phyloP scores from a whole-genome alignment of 2,329 filamentous ascomycete species.

The Ophiobolus disseminans region DNA sequence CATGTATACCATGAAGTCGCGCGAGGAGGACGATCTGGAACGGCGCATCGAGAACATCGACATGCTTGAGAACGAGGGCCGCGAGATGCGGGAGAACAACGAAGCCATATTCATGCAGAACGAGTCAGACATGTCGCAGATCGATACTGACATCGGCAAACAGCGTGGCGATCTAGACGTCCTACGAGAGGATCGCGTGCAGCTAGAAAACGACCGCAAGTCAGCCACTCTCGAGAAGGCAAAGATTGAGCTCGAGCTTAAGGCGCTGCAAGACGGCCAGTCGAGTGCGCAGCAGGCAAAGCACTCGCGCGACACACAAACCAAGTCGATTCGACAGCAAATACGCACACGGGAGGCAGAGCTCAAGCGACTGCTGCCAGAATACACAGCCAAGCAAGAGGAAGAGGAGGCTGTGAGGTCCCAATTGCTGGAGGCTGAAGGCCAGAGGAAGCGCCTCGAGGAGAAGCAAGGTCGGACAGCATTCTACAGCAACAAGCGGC shows the following conservation, averaged over 20 bases:
- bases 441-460: slow-evolving; percentile 77
- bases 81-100: slow-evolving; percentile 83
- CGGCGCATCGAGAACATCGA: slow-evolving; percentile 83
- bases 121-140: slow-evolving; percentile 77
- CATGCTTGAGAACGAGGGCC: slow-evolving; percentile 77
- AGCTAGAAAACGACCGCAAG: slow-evolving; percentile 88
- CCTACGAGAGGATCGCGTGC: slow-evolving; percentile 80
- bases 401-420: slow-evolving; percentile 75
- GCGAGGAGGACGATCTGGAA: slow-evolving; percentile 81
- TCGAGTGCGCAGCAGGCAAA: slow-evolving; percentile 77
- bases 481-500: slow-evolving; percentile 85
- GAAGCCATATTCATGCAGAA: slow-evolving; percentile 77
- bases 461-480: slow-evolving; percentile 90
- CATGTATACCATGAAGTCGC: slow-evolving; percentile 92
- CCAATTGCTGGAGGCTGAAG: slow-evolving; percentile 78
- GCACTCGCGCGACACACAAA: slow-evolving; percentile 72
- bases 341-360: slow-evolving; percentile 80
- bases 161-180: slow-evolving; percentile 84
- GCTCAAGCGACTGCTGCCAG: slow-evolving; percentile 75
- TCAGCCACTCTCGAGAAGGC: slow-evolving; percentile 81
- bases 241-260: slow-evolving; percentile 84
- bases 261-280: slow-evolving; percentile 82
- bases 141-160: slow-evolving; percentile 81
- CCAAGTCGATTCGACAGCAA: slow-evolving; percentile 74
- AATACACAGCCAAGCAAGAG: slow-evolving; percentile 75